Base-by-base conservation (phyloP, 495 filamentous ascomycete species). In the Aspergillus sclerotioniger region DNA sequence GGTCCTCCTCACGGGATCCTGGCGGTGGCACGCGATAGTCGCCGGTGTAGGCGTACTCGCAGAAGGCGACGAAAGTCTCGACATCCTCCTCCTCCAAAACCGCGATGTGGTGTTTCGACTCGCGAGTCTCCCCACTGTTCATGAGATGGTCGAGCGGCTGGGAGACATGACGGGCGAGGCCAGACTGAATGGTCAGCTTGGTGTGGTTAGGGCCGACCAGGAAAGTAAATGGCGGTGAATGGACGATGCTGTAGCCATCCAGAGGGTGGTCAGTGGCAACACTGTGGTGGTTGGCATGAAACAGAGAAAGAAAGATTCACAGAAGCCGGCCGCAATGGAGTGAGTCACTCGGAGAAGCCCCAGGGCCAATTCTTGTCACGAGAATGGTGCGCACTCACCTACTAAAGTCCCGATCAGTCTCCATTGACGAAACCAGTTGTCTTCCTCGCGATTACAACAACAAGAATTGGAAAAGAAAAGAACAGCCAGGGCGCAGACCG, bases 31-130 rank as follows among this genome's bases (percentile, higher is more conserved):
- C 72, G 17, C 51, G 69, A 47, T 82, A 82, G 43, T 80, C 71
- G 9, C 79, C 77, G 0, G 72, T 75, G 53, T 82, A 82, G 47
- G 77, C 77, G 70, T 78, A 80, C 54, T 80, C 74, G 60, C 70
- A 76, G 52, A 80, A 77, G 3, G 75, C 73, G 29, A 76, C 69
- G 50, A 82, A 80, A 15, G 76, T 79, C 49, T 75, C 71, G 15
- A 75, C 74, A 54, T 78, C 73, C 25, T 79, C 73, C 9, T 82
- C 75, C 35, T 80, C 76, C 33, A 79, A 54, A 7, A 73, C 65
- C 4, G 73, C 75, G 28, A 74, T 70, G 13, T 72, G 70, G 53
- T 77, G 69, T 56, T 71, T 75, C 1, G 76, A 79, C 55, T 81
- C 79, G 29, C 68, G 64, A 4, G 73, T 79, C 35, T 69, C 59